phyloP scores from a whole-genome alignment of 441 rosid genomes.

The Eruca vesicaria region DNA sequence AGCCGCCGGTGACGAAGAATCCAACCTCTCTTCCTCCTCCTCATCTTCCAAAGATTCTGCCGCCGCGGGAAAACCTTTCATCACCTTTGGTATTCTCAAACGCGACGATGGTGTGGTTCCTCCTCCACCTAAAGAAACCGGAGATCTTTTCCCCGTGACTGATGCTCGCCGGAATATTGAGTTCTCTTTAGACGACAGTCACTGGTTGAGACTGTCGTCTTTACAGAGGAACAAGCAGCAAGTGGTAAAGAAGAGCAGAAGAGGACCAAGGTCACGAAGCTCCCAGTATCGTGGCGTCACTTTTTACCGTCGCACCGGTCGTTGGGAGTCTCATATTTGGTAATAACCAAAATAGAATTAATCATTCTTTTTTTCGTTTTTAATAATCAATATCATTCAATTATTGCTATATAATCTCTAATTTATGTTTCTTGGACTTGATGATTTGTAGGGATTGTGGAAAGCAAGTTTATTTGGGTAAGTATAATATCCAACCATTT shows the following conservation, averaged over 20 bases:
- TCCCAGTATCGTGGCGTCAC: constrained; percentile 79
- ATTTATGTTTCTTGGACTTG: constrained; percentile 15
- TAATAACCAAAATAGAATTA: neutral
- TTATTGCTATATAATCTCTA: neutral
- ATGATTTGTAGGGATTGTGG: constrained; percentile 63
- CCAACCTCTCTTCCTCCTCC: constrained; percentile 62
- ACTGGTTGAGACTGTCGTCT: constrained; percentile 55
- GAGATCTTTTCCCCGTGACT: constrained; percentile 49
- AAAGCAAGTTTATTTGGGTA: constrained; percentile 71
- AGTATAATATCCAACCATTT: constrained; percentile 5
- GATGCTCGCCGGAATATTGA: constrained; percentile 33
- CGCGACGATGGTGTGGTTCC: constrained; percentile 33
- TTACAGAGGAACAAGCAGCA: constrained; percentile 36
- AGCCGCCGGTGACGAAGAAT: constrained; percentile 36
- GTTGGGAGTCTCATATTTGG: constrained; percentile 88
- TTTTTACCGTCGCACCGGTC: constrained; percentile 71
- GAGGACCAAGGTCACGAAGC: constrained; percentile 73
- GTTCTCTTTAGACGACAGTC: constrained; percentile 29
- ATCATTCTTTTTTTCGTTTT: neutral
- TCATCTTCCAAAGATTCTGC: constrained; percentile 43
- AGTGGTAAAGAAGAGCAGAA: constrained; percentile 55
- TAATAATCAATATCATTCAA: neutral
- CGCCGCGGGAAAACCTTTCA: constrained; percentile 45
- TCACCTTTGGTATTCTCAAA: constrained; percentile 54
- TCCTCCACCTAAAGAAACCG: constrained; percentile 27